phyloP scores from a whole-genome alignment of 2,329 filamentous ascomycete genomes.

The Zasmidium citrigriseum region DNA sequence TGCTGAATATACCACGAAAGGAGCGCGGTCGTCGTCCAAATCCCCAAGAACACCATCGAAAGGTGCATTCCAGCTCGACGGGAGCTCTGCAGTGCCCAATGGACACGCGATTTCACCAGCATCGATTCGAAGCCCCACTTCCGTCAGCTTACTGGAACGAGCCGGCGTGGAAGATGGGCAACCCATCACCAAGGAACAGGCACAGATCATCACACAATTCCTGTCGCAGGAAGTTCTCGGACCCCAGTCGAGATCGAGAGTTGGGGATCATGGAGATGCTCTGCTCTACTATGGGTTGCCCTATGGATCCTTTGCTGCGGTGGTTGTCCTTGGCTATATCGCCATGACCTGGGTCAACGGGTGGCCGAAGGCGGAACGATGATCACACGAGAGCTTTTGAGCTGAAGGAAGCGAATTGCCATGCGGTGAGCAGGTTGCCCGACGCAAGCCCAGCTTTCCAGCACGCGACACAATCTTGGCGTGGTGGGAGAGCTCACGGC shows the following conservation, averaged over 20 bases:
- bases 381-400: slow-evolving; percentile 29
- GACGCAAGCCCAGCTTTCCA: background rate
- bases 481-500: background rate
- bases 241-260: slow-evolving; percentile 7
- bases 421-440: background rate
- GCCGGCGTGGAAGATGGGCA: slow-evolving; percentile 34
- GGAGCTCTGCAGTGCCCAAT: slow-evolving; percentile 20
- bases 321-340: slow-evolving; percentile 33
- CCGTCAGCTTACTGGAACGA: slow-evolving; percentile 29
- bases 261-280: slow-evolving; percentile 16
- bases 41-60: slow-evolving; percentile 15
- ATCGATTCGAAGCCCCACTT: slow-evolving; percentile 26
- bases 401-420: background rate
- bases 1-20: slow-evolving; percentile 40
- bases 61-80: slow-evolving; percentile 19
- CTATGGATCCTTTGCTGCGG: slow-evolving; percentile 31
- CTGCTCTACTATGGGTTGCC: slow-evolving; percentile 31
- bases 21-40: slow-evolving; percentile 14
- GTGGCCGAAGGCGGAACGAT: slow-evolving; percentile 48
- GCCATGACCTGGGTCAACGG: slow-evolving; percentile 38
- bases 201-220: slow-evolving; percentile 30
- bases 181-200: slow-evolving; percentile 37
- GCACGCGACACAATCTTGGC: background rate
- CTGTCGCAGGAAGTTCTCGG: slow-evolving; percentile 32
- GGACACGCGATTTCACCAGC: slow-evolving; percentile 26